Conservation (phyloP, 371 early-diverging fungal species). For the Catenaria anguillulae region DNA sequence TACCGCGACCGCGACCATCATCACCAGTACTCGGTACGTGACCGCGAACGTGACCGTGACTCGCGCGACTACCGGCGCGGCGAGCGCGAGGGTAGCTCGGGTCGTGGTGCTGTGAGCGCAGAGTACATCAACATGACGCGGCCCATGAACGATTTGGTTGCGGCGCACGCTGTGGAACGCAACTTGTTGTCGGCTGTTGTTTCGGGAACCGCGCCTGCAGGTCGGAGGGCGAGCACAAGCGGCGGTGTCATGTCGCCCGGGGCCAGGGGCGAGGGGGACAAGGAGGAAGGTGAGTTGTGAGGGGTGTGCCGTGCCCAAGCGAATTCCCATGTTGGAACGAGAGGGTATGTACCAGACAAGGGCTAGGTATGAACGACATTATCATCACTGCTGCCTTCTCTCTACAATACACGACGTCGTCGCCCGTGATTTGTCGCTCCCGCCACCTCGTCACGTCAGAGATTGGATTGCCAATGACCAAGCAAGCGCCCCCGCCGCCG, state of each 20-base stretch:
- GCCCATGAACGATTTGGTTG: background rate
- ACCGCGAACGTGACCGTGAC: background rate
- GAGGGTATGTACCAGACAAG: no score
- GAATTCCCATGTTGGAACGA: no score
- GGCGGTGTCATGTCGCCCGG: background rate
- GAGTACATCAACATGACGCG: background rate
- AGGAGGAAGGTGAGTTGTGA: slow-evolving; percentile 1
- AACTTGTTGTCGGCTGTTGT: background rate
- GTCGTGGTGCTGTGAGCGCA: background rate
- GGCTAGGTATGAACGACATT: no score
- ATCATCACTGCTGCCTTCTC: no score
- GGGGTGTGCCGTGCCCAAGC: no score
- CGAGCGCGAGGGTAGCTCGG: background rate
- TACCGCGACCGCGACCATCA: background rate
- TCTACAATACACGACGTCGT: no score
- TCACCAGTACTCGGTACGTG: background rate
- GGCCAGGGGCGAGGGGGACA: background rate
- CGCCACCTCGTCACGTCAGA: no score
- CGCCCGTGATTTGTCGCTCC: no score
- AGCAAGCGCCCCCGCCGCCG: no score
- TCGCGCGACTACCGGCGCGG: background rate
- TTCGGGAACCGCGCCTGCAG: background rate
- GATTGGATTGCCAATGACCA: no score
- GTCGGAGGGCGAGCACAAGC: background rate
- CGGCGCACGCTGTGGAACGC: background rate